Conservation (phyloP, 2,329 filamentous ascomycete species). For the Botryotinia globosa region DNA sequence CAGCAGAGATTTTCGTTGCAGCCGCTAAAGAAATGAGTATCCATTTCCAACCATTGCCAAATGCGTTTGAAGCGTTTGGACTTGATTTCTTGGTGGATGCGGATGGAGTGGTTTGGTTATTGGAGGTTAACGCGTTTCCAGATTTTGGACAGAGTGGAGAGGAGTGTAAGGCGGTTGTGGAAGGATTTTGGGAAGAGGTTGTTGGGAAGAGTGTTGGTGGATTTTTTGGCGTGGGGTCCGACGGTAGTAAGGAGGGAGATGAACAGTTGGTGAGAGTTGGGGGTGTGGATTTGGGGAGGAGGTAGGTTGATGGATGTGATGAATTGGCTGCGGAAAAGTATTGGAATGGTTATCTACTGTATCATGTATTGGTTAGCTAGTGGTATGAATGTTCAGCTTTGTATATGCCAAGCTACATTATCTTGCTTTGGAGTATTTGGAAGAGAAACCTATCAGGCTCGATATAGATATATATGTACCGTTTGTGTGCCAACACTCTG, state of each 20-base stretch:
- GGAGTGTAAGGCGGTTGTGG: slow-evolving; percentile 68
- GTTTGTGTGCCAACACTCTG: background rate
- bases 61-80: slow-evolving; percentile 90
- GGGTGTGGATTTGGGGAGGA: slow-evolving; percentile 34
- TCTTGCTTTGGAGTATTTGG: background rate
- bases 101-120: slow-evolving; percentile 59
- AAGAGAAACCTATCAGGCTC: background rate
- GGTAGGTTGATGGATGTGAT: background rate
- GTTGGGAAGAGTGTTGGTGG: slow-evolving; percentile 62
- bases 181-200: slow-evolving; percentile 72
- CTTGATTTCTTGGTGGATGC: slow-evolving; percentile 83
- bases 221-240: slow-evolving; percentile 57
- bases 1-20: slow-evolving; percentile 79
- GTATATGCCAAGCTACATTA: background rate
- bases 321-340: background rate
- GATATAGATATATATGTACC: background rate
- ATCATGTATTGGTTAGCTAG: background rate
- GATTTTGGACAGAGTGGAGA: slow-evolving; percentile 91
- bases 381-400: background rate
- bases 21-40: slow-evolving; percentile 79
- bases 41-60: slow-evolving; percentile 86
- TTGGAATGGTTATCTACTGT: background rate
- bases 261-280: slow-evolving; percentile 49
- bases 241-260: slow-evolving; percentile 34
- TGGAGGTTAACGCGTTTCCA: slow-evolving; percentile 95